Conservation (phyloP, 352 stramenopile genomes). For the Globisporangium barbulae region DNA sequence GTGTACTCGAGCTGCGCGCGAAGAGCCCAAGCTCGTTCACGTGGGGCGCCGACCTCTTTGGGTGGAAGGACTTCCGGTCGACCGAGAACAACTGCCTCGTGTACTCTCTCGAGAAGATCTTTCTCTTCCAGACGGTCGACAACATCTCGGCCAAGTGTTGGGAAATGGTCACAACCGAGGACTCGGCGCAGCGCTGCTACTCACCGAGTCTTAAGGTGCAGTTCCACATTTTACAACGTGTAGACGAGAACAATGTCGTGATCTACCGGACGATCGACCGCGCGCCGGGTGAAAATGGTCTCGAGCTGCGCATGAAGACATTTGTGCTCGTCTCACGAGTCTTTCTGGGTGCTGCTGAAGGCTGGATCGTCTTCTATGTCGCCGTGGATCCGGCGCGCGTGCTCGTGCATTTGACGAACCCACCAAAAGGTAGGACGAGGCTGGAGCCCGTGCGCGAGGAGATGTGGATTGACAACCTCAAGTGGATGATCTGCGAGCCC, state of each 20-base stretch:
- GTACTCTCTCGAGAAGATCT: constrained; percentile 20
- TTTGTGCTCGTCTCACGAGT: constrained; percentile 13
- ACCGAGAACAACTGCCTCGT: constrained; percentile 8
- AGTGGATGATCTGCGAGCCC: constrained; percentile 17
- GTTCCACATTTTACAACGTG: constrained; percentile 17
- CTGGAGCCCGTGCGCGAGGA: constrained; percentile 15
- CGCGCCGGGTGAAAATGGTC: background rate
- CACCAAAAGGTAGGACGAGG: background rate
- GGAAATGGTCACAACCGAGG: background rate
- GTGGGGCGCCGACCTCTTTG: constrained; percentile 17
- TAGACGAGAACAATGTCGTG: constrained; percentile 16
- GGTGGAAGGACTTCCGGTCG: constrained; percentile 14
- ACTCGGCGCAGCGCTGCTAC: constrained; percentile 4
- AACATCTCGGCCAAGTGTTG: constrained; percentile 10
- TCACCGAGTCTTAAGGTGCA: constrained; percentile 17
- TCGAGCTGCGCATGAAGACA: constrained; percentile 16
- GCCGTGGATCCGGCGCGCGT: constrained; percentile 13
- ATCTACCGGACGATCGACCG: constrained; percentile 21
- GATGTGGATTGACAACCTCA: constrained; percentile 20
- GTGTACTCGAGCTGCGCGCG: background rate
- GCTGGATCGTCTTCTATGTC: constrained; percentile 10
- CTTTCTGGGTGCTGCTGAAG: background rate
- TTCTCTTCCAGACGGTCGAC: constrained; percentile 4
- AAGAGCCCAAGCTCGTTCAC: constrained; percentile 4
- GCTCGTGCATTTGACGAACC: background rate